Evolutionary conservation across 1,284 basidiomycete species (phyloP), one percentile per base, ranked within the genome.

Genomic region (Puccinia brachypodii): DNA sequence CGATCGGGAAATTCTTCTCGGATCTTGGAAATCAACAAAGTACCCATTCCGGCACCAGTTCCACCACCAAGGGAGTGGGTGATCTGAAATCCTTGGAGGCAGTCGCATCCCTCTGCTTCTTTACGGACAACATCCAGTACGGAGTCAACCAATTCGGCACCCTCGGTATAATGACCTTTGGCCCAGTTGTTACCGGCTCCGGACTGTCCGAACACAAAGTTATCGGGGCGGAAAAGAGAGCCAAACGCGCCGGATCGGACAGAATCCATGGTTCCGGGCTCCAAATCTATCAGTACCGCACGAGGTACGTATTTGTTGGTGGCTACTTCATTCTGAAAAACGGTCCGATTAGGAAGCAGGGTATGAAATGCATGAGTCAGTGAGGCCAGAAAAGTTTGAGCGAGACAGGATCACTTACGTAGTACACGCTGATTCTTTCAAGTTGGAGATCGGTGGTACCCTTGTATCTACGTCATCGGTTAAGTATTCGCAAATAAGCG

Each of bases 361-460:
- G 28, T 36, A 53, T 11, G 40, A 8, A 31, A 66, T 14, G 13
- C 6, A 76, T 47, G 2, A 76, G 40, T 25, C 75, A 44, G 38
- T 64, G 69, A 16, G 38, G 25, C 13, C 14, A 19, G 69, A 72
- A 3, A 28, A 38, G 50, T 28, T 56, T 40, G 16, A 50, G n/a
- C 13, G 28, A 36, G 13, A 8, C 13, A 19, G 25, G 25, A 44
- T 38, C 33, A 73, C 78, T 72, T 62, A 80, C 78, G 89, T 94
- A 96, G 90, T 96, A 96, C 84, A 96, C 94, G 86, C 92, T 93
- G 89, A 98, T 97, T 85, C 95, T 93, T 89, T 98, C 96, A 85
- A 98, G 92, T 89, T 98, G 96, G 85, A 95, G 91, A 89, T 98
- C 95, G 87, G 93, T 93, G 88, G 88, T 94, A 86, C 96, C 96